Evolutionary conservation across 2,329 filamentous ascomycete genomes (phyloP), one percentile per base, ranked within the genome.

Genomic region (Elsinoe ampelina): DNA sequence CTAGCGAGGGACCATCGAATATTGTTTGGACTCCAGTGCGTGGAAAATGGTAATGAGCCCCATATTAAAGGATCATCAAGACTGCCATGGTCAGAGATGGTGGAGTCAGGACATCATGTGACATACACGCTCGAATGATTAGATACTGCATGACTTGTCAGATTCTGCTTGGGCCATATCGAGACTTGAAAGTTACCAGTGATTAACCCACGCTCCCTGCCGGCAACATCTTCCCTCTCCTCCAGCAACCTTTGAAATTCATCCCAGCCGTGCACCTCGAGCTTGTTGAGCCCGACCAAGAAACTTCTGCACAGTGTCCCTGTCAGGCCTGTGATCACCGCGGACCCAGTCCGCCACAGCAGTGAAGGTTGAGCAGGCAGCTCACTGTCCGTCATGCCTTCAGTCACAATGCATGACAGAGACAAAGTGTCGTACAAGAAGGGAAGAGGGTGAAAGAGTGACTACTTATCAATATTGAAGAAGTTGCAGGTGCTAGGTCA

Each of bases 1-100:
- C 90, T 95, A 20, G 89, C 93, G 56, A 98, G 80, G 8, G 85
- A 83, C 89, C 91, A 97, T 69, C 93, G 83, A 66, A 90, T 78
- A 67, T 91, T 93, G 57, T 80, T 77, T 17, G 87, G 82, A 58
- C 84, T 82, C 65, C 87, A 83, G 61, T 81, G 75, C 67, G 93
- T 89, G 51, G 80, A 78, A 45, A 88, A 70, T 1, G 93, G 93
- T 3, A 98, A 75, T 35, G 89, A 82, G 15, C 92, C 93, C 92
- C 92, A 98, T 63, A 96, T 84, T 58, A 97, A 73, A 22, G 93
- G 93, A 73, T 98, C 93, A 72, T 98, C 93, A 64, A 97, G 75
- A 58, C 92, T 96, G 69, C 62, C 62, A 61, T 39, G 55, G 57
- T 63, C 55, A 54, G 38, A 19, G n/a, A 30, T 12, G 38, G 30